A percentile compares a stretch with the other conserved stretches of the same genome.
Evolutionary conservation across 768 basidiomycete species (phyloP).

Genomic region (Podaxis mareebaensis): DNA sequence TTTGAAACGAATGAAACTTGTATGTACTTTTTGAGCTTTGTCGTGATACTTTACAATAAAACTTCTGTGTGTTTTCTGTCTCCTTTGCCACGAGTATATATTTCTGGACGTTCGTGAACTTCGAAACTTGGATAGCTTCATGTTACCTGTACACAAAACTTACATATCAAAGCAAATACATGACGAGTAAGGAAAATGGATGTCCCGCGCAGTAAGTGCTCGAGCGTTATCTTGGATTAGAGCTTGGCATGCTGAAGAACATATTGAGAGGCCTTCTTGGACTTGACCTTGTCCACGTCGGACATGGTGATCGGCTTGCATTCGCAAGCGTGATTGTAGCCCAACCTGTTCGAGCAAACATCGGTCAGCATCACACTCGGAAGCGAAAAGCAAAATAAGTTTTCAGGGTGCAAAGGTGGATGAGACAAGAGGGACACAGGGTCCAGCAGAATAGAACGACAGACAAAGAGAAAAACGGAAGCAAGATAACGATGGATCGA

Average conservation of each 20-base stretch:
- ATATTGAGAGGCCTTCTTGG: conserved; percentile 56
- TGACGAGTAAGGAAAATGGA: background rate
- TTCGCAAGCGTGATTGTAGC: conserved; percentile 79
- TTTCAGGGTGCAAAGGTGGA: background rate
- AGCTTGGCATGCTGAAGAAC: conserved; percentile 50
- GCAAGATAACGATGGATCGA: no score
- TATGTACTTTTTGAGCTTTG: background rate
- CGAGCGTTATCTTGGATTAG: conserved; percentile 21
- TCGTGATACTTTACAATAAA: background rate
- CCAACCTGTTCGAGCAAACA: conserved; percentile 45
- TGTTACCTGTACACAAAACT: background rate
- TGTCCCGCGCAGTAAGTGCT: no score
- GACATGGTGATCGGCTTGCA: conserved; percentile 58
- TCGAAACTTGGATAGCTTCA: background rate
- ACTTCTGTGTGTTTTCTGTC: background rate
- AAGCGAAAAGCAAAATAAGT: background rate
- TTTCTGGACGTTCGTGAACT: background rate
- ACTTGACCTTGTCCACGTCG: conserved; percentile 79
- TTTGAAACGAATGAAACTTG: background rate
- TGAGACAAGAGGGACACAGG: background rate
- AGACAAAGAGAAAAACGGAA: no score
- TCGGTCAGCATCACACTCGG: background rate
- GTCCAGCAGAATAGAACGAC: no score
- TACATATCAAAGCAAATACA: background rate
- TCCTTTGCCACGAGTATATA: background rate